Evolutionary conservation across 1,284 basidiomycete genomes (phyloP).

Genomic region (Limonomyces culmigenus): DNA sequence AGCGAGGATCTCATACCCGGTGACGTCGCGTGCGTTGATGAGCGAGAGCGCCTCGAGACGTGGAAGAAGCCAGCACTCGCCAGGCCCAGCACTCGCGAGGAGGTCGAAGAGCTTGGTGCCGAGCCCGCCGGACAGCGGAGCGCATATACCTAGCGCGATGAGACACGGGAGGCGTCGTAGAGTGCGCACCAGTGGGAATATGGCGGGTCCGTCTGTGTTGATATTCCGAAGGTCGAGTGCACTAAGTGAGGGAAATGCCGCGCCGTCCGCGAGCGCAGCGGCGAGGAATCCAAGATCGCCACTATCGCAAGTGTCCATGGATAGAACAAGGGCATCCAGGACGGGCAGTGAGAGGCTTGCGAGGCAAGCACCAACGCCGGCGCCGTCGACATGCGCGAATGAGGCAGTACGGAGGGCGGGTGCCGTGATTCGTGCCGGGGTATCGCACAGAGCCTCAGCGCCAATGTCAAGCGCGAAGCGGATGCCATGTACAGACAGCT

Average conservation of each 20-base stretch:
- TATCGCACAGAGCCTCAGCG: too few relatives aligned
- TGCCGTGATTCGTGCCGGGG: too few relatives aligned
- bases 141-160: constrained; percentile 14
- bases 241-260: constrained; percentile 12
- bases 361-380: constrained; percentile 14
- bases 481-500: constrained; percentile 13
- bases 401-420: constrained; percentile 10
- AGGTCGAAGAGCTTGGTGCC: constrained; percentile 16
- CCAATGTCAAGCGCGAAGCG: constrained; percentile 14
- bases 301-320: constrained; percentile 13
- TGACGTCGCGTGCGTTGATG: constrained; percentile 15
- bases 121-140: constrained; percentile 12
- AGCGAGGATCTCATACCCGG: constrained; percentile 16
- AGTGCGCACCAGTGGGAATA: constrained; percentile 15
- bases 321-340: constrained; percentile 13
- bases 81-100: constrained; percentile 8
- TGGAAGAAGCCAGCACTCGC: constrained; percentile 14
- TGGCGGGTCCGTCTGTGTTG: constrained; percentile 13
- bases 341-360: constrained; percentile 13
- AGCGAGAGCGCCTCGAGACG: constrained; percentile 14
- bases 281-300: neutral
- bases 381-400: constrained; percentile 13
- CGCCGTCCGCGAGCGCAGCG: neutral
- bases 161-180: constrained; percentile 15
- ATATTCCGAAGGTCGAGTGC: constrained; percentile 16